Base-by-base conservation (phyloP, 2,329 filamentous ascomycete species). In the Penicillium freii region DNA sequence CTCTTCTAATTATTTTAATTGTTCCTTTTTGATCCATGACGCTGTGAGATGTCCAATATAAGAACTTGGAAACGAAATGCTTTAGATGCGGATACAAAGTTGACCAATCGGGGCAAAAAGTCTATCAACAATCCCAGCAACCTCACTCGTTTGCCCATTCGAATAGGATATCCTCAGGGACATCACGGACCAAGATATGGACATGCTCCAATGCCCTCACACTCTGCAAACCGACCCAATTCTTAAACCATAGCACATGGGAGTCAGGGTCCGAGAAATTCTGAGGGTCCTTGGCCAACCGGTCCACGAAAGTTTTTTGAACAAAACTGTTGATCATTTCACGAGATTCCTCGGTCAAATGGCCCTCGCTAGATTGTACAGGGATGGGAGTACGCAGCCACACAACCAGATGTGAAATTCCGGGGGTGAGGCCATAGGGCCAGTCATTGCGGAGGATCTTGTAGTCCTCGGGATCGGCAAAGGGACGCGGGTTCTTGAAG, bases 241-340 rank as follows among this genome's bases (percentile, higher is more conserved):
- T 87, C 77, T 86, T 87, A 67, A 87, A 87, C 85, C 85, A 87
- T 56, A 84, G 68, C 25, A 87, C 80, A 62, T 79, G 79, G 21
- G 78, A 77, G 23, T 66, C 61, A 45, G 72, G 75, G 42, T 71
- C 64, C 5, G 62, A 31, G 46, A 66, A 69, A 38, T 66, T 73
- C 34, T 63, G 36, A n/a, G 54, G 60, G 59, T 78, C 77, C 40
- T 63, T 62, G 13, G 64, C 69, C 59, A 81, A 67, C 40, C 75
- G 73, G 11, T 66, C 65, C 13, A 81, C 74, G 68, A 87, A 86
- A 27, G 73, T 80, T 25, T 63, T 71, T 52, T 75, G 66, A 38
- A 84, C 78, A 70, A 84, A 84, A 0, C 64, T 64, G 57, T 82
- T 76, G 49, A 84, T 79, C 62, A 80, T 50, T 8, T 63, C 69